Percentiles rank a stretch among this genome's conserved stretches.
Evolutionary conservation across 768 basidiomycete genomes (phyloP).

Genomic region (Tephrocybe sp.): DNA sequence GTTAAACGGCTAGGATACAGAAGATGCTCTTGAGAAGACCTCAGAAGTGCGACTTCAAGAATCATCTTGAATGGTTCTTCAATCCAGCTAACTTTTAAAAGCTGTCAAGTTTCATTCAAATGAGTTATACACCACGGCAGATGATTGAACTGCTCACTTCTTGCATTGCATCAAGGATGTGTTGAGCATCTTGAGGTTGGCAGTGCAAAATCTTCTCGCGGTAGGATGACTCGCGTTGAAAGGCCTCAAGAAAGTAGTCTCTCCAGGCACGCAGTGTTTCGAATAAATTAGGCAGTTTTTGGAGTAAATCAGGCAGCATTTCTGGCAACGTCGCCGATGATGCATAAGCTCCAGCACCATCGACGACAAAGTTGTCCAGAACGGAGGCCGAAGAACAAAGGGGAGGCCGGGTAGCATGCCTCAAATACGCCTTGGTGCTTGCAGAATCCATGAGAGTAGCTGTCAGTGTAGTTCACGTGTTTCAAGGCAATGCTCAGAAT

Average conservation of each 20-base stretch:
- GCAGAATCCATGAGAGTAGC: no score
- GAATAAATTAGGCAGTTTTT: background rate
- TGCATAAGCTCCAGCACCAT: background rate
- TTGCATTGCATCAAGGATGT: background rate
- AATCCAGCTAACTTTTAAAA: background rate
- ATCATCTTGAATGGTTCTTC: background rate
- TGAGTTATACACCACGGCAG: background rate
- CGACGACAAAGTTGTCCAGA: background rate
- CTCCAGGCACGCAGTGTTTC: background rate
- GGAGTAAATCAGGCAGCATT: background rate
- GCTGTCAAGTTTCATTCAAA: background rate
- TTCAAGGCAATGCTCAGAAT: no score
- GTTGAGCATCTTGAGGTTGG: background rate
- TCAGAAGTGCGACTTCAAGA: background rate
- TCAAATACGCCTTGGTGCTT: no score
- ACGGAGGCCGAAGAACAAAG: background rate
- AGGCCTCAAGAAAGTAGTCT: background rate
- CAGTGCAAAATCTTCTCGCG: background rate
- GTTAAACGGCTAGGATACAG: background rate
- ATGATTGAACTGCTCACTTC: background rate
- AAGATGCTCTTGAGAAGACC: background rate
- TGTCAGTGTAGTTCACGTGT: no score
- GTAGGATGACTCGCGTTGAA: background rate
- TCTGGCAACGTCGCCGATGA: background rate
- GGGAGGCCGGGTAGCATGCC: background rate